Conservation (phyloP, 2,329 filamentous ascomycete genomes). For the Botryotinia narcissicola region DNA sequence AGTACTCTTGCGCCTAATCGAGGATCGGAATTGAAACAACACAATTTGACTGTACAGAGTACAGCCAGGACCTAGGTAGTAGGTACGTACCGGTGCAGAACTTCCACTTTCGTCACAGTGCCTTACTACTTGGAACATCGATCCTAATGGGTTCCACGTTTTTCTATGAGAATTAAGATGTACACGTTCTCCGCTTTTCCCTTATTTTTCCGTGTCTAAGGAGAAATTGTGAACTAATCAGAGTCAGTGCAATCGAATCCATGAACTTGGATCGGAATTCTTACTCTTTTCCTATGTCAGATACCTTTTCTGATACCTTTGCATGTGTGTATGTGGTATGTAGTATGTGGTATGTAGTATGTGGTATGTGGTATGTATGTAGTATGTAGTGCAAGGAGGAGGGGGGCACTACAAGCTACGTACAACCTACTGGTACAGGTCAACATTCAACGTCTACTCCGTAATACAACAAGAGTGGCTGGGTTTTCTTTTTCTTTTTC, state of each 20-base stretch:
- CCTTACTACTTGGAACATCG: background rate
- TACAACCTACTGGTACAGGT: background rate
- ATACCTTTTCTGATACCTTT: background rate
- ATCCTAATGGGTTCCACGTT: slow-evolving; percentile 7
- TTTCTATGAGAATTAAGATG: background rate
- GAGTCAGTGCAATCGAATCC: background rate
- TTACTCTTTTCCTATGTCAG: background rate
- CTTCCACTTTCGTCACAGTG: background rate
- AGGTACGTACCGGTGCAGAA: background rate
- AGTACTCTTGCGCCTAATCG: background rate
- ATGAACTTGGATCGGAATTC: background rate
- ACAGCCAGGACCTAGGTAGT: background rate
- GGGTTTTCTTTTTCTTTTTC: background rate
- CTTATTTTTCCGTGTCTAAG: background rate
- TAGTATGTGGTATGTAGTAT: background rate
- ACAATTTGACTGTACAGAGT: background rate
- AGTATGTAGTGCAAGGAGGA: background rate
- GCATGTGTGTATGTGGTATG: background rate
- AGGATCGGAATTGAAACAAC: background rate
- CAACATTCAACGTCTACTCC: background rate
- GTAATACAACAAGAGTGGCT: background rate
- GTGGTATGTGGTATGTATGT: background rate
- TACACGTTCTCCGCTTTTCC: background rate
- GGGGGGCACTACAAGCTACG: background rate
- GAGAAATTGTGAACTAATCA: background rate